A percentile compares a stretch with the other conserved stretches of the same genome.
phyloP scores from a whole-genome alignment of 371 early-diverging fungal species.

The Dinochytrium kinnereticum region DNA sequence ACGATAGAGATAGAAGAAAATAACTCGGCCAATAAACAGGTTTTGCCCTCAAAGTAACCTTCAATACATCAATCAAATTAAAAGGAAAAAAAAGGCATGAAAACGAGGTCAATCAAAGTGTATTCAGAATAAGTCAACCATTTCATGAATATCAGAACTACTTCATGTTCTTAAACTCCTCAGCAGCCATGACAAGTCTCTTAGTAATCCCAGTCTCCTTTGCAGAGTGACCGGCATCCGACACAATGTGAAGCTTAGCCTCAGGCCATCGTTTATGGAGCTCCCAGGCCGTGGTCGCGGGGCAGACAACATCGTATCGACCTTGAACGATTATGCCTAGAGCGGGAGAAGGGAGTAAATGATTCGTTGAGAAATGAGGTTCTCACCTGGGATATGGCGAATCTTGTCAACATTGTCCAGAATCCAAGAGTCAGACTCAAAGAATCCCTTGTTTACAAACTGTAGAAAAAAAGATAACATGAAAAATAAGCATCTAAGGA shows the following conservation, averaged over 20 bases:
- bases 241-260: slow-evolving; percentile 60
- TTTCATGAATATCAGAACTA: too few species aligned
- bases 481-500: too few species aligned
- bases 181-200: slow-evolving; percentile 59
- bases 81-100: too few species aligned
- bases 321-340: slow-evolving; percentile 55
- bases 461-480: not conserved
- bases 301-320: slow-evolving; percentile 69
- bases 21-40: too few species aligned
- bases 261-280: slow-evolving; percentile 67
- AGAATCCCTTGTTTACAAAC: slow-evolving; percentile 71
- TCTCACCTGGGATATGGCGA: slow-evolving; percentile 61
- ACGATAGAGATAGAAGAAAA: too few species aligned
- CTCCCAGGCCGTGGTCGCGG: slow-evolving; percentile 65
- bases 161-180: slow-evolving; percentile 54
- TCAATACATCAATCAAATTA: too few species aligned
- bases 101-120: too few species aligned
- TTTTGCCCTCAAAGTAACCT: too few species aligned
- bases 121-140: too few species aligned
- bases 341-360: not conserved
- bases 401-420: slow-evolving; percentile 62
- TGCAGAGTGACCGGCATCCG: slow-evolving; percentile 67
- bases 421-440: slow-evolving; percentile 59
- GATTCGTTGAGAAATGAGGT: not conserved
- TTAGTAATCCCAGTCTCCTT: slow-evolving; percentile 58